These are phyloP conservation scores for Tetrapyrgos nigripes DNA, from an alignment of 1,284 basidiomycete species.

Conservation along the genomic window DNA sequence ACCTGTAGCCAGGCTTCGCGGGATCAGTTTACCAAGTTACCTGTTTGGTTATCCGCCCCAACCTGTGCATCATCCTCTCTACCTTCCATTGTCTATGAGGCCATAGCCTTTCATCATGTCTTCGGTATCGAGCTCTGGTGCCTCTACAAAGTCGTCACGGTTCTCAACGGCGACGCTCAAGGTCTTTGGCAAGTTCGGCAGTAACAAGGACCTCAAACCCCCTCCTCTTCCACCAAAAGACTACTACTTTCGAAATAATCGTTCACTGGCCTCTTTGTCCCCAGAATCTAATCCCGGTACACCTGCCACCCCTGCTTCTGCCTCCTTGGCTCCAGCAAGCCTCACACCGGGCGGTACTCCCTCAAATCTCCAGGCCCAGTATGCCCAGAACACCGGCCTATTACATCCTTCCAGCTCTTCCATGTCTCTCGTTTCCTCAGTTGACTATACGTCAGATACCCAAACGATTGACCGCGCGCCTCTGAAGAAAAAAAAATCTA, in stretches of 20 bases:
- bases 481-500: slow-evolving; percentile 28
- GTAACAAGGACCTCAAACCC: slow-evolving; percentile 42
- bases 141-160: slow-evolving; percentile 45
- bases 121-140: neutral
- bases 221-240: slow-evolving; percentile 77
- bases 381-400: slow-evolving; percentile 9
- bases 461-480: slow-evolving; percentile 21
- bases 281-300: slow-evolving; percentile 49
- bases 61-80: neutral
- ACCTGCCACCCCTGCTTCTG: slow-evolving; percentile 39
- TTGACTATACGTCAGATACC: slow-evolving; percentile 31
- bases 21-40: neutral
- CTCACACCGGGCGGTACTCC: slow-evolving; percentile 35
- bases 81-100: neutral
- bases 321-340: slow-evolving; percentile 40
- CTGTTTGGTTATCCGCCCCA: neutral
- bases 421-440: slow-evolving; percentile 38
- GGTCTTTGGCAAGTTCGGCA: slow-evolving; percentile 56
- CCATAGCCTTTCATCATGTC: neutral
- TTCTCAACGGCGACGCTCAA: slow-evolving; percentile 67
- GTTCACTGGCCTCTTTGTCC: slow-evolving; percentile 60
- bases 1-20: too few relatives aligned
- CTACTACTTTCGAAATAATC: slow-evolving; percentile 57
- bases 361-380: slow-evolving; percentile 18
- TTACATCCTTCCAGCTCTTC: slow-evolving; percentile 27